Conservation (phyloP, 306 rosid species). For the Phaseolus lunatus region DNA sequence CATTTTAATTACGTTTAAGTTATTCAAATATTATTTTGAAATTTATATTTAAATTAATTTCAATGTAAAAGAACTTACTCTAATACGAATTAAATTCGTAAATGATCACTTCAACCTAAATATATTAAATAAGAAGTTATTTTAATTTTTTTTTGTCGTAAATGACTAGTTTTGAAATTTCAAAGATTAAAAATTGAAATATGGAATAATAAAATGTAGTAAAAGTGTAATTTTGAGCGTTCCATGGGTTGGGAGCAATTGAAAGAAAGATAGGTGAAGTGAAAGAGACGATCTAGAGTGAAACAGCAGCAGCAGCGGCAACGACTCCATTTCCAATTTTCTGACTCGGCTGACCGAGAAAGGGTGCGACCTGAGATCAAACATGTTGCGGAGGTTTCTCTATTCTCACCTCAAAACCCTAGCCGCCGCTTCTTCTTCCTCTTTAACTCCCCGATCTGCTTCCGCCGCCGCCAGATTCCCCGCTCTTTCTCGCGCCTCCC, state of each 20-base stretch:
- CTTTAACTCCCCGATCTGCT: constrained; percentile 59
- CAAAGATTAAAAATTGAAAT: no score
- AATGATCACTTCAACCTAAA: no score
- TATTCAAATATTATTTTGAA: no score
- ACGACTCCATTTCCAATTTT: background rate
- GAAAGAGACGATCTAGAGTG: background rate
- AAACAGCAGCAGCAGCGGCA: background rate
- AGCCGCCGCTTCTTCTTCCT: constrained; percentile 31
- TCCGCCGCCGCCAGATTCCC: constrained; percentile 49
- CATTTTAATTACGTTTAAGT: no score
- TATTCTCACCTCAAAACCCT: constrained; percentile 75
- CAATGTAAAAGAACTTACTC: no score
- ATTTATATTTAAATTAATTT: no score
- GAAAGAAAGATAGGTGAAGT: background rate
- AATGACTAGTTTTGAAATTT: no score
- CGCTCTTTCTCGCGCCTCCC: constrained; percentile 40
- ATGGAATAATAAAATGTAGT: no score
- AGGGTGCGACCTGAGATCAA: constrained; percentile 55
- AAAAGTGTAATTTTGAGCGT: background rate
- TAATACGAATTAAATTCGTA: no score
- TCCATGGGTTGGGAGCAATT: background rate
- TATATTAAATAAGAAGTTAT: no score
- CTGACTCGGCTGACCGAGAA: background rate
- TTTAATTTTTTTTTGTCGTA: no score
- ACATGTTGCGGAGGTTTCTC: constrained; percentile 78